A percentile compares a stretch with the other conserved stretches of the same genome.
Evolutionary conservation across 768 basidiomycete genomes (phyloP).

Genomic region (Guyanaporus albipodus): DNA sequence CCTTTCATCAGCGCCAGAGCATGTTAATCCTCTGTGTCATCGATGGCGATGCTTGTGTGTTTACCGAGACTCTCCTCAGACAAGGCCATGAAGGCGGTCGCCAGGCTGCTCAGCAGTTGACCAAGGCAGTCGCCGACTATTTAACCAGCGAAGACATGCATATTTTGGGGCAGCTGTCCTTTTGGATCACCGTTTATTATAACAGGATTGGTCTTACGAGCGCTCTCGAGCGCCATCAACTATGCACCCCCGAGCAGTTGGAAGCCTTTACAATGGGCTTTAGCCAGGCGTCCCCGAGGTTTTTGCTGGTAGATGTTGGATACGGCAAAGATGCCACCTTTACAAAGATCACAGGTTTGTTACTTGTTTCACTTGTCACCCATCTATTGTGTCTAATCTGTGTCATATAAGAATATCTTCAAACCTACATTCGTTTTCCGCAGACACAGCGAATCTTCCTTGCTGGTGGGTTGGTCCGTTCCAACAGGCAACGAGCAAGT

Average conservation of each 20-base stretch:
- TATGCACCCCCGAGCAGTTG: slow-evolving; percentile 63
- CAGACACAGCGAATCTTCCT: slow-evolving; percentile 74
- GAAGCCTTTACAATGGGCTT: slow-evolving; percentile 71
- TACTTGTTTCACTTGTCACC: neutral
- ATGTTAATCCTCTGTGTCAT: slow-evolving; percentile 72
- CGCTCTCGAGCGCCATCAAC: slow-evolving; percentile 44
- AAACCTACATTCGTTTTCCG: slow-evolving; percentile 66
- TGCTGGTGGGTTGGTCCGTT: slow-evolving; percentile 44
- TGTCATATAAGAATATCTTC: slow-evolving; percentile 55
- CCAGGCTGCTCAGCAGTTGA: slow-evolving; percentile 58
- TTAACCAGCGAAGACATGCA: slow-evolving; percentile 59
- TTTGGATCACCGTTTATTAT: slow-evolving; percentile 72
- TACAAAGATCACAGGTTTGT: slow-evolving; percentile 66
- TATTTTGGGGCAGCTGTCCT: slow-evolving; percentile 60
- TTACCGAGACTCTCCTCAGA: slow-evolving; percentile 52
- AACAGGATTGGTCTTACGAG: slow-evolving; percentile 57
- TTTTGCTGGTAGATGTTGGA: slow-evolving; percentile 67
- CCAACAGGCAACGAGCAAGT: neutral
- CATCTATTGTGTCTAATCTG: neutral
- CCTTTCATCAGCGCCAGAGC: slow-evolving; percentile 47
- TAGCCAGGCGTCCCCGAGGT: slow-evolving; percentile 69
- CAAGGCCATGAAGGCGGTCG: slow-evolving; percentile 66
- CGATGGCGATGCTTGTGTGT: slow-evolving; percentile 69
- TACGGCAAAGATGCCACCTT: slow-evolving; percentile 56
- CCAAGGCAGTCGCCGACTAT: slow-evolving; percentile 65